Percentiles rank a stretch among this genome's conserved stretches.
phyloP scores from a whole-genome alignment of 495 filamentous ascomycete species.

The Pseudoneurospora amorphoporcata region DNA sequence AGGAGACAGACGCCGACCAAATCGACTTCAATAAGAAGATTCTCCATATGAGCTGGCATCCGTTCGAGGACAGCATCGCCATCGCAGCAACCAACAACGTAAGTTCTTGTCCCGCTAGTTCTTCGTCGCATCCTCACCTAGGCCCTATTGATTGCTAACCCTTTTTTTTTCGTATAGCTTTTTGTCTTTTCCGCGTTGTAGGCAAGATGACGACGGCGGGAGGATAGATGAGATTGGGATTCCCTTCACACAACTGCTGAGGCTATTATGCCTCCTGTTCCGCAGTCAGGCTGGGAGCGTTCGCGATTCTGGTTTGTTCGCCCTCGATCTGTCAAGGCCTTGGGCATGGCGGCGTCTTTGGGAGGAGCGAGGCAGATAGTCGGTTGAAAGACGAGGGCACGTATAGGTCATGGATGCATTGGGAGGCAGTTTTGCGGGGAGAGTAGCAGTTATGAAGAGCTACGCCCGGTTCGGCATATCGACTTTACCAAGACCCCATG shows the following conservation, averaged over 20 bases:
- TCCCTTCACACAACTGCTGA: not conserved
- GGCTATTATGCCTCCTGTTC: not conserved
- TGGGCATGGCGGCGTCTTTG: not conserved
- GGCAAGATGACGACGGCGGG: constrained; percentile 2
- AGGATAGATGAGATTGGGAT: not conserved
- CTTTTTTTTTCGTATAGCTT: constrained; percentile 42
- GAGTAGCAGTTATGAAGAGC: not conserved
- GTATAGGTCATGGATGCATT: not conserved
- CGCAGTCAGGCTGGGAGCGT: not conserved
- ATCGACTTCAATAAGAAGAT: constrained; percentile 99
- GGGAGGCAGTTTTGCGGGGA: not conserved
- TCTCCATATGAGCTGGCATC: constrained; percentile 99
- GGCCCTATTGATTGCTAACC: constrained; percentile 11
- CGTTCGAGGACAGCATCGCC: constrained; percentile 97
- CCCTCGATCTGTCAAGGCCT: not conserved
- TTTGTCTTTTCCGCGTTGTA: constrained; percentile 98
- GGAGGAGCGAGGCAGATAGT: not conserved
- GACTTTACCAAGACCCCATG: not conserved
- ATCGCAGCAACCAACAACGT: constrained; percentile 99
- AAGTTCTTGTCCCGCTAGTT: constrained; percentile 30
- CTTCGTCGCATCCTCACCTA: not conserved
- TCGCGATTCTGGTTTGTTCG: not conserved
- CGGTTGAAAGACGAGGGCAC: not conserved
- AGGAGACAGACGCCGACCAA: constrained; percentile 98
- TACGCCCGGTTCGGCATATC: not conserved